Base-by-base conservation (phyloP, 1,284 basidiomycete species). In the Singerocomus rubriflavus region DNA sequence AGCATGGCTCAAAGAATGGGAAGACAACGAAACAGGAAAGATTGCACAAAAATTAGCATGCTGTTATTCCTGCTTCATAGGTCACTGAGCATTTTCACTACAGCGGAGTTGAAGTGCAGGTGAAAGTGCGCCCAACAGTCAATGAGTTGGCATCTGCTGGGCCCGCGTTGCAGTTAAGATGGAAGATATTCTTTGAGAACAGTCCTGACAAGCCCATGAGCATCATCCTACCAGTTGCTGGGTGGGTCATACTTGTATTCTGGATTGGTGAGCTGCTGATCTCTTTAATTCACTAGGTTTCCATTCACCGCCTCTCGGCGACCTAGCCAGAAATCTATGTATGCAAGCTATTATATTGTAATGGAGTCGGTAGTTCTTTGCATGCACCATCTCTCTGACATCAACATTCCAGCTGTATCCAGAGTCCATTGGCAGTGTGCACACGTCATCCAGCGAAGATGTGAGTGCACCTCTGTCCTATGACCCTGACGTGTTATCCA, bases 21-120 rank as follows among this genome's bases (percentile, higher is more conserved):
- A 65, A 5, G 60, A 67, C 26, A 64, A 69, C 6, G 78, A 78
- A 4, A 70, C 70, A 29, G 79, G 80, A 6, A 52, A 77, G 32
- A 70, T 82, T 58, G 73, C 78, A 0, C 66, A 74, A 56, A 82
- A 79, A 80, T 82, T 39, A 69, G 48, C 6, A 14, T 17, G 31
- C 21, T 27, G 57, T 21, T 4, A 17, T 5, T 34, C 14, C 3
- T 30, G 8, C 6, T 27, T 0, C n/a, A 1, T 36, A 10, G 6
- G 3, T 47, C 38, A 3, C 52, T 53, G 17, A 42, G 10, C 12
- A 21, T n/a, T 13, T 14, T 29, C 4, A 21, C 42, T 6, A 38
- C 38, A 76, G 75, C 50, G 72, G 64, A 9, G 32, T 69, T 2
- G 73, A 75, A 57, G 67, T 63, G 8, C 62, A 69, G 4, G 59